These are phyloP conservation scores for Suillus discolor DNA, from an alignment of 768 basidiomycete species.

Conservation along the genomic window DNA sequence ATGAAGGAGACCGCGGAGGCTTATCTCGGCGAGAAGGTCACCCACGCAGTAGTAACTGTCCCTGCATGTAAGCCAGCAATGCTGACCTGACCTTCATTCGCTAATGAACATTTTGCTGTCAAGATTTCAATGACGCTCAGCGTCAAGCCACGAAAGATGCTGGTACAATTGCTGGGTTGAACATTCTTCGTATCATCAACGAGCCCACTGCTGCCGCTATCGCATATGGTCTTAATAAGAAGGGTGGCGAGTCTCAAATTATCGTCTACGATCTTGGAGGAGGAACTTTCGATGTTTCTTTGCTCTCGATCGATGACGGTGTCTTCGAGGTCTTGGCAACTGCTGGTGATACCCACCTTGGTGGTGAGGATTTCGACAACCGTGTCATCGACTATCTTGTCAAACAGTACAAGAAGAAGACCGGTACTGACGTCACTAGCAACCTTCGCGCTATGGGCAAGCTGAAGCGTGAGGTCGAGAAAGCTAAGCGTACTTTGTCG, in stretches of 20 bases:
- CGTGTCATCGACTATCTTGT: conserved; percentile 87
- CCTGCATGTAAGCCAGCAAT: conserved; percentile 70
- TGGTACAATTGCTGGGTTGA: conserved; percentile 91
- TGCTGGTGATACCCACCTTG: conserved; percentile 92
- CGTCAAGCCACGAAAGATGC: conserved; percentile 99
- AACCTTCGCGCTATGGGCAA: conserved; percentile 88
- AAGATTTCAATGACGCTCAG: conserved; percentile 98
- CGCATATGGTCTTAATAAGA: conserved; percentile 98
- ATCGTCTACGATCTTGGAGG: conserved; percentile 99
- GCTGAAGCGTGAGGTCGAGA: conserved; percentile 92
- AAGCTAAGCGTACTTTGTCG: conserved; percentile 92
- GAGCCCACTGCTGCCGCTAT: conserved; percentile 97
- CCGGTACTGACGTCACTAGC: conserved; percentile 76
- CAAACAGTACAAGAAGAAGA: conserved; percentile 92
- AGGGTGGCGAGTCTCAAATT: conserved; percentile 90
- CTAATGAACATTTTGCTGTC: conserved; percentile 38
- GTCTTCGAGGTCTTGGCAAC: conserved; percentile 91
- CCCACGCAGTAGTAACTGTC: conserved; percentile 97
- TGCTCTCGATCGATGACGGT: conserved; percentile 92
- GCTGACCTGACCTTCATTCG: neutral
- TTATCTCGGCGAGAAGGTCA: conserved; percentile 94
- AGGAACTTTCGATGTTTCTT: conserved; percentile 98
- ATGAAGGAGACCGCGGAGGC: conserved; percentile 99
- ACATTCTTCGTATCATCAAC: conserved; percentile 97
- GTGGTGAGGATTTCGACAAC: conserved; percentile 97